A percentile compares a stretch with the other conserved stretches of the same genome.
These are phyloP conservation scores for Claviceps fusiformis DNA, from an alignment of 2,329 filamentous ascomycete species.

Conservation along the genomic window DNA sequence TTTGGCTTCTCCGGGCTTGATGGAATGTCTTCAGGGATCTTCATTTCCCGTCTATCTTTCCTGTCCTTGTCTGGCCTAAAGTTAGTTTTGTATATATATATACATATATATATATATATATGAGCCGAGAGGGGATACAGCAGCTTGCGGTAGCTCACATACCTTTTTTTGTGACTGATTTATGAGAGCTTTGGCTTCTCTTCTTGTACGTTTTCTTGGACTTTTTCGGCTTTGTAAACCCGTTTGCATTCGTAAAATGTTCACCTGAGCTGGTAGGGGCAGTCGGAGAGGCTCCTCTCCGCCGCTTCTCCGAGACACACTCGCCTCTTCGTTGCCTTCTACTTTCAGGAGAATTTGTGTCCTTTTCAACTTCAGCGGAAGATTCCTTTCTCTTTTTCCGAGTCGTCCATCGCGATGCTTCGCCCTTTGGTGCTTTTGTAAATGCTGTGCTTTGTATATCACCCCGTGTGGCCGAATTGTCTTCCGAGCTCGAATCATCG, in stretches of 20 bases:
- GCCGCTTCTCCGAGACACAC: background rate
- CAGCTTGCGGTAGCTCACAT: background rate
- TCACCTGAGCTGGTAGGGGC: slow-evolving; percentile 9
- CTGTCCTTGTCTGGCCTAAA: background rate
- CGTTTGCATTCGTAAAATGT: slow-evolving; percentile 12
- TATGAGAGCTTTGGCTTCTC: slow-evolving; percentile 11
- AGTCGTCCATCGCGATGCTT: background rate
- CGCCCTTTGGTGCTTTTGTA: background rate
- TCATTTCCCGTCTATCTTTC: background rate
- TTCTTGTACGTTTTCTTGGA: slow-evolving; percentile 16
- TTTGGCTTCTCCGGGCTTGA: slow-evolving; percentile 5
- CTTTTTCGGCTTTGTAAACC: slow-evolving; percentile 11
- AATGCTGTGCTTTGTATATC: slow-evolving; percentile 24
- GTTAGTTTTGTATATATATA: background rate
- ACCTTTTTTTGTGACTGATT: slow-evolving; percentile 7
- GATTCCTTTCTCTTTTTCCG: slow-evolving; percentile 4
- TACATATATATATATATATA: background rate
- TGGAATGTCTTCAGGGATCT: slow-evolving; percentile 1
- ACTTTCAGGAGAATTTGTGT: background rate
- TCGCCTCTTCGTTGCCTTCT: slow-evolving; percentile 6
- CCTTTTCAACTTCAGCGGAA: background rate
- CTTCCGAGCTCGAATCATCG: slow-evolving; percentile 13
- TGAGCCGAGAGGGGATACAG: background rate
- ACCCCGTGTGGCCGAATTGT: slow-evolving; percentile 13
- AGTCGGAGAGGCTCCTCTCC: background rate